These are phyloP conservation scores for Pichia ethanolica DNA, from an alignment of 805 yeast genomes.

Conservation along the genomic window DNA sequence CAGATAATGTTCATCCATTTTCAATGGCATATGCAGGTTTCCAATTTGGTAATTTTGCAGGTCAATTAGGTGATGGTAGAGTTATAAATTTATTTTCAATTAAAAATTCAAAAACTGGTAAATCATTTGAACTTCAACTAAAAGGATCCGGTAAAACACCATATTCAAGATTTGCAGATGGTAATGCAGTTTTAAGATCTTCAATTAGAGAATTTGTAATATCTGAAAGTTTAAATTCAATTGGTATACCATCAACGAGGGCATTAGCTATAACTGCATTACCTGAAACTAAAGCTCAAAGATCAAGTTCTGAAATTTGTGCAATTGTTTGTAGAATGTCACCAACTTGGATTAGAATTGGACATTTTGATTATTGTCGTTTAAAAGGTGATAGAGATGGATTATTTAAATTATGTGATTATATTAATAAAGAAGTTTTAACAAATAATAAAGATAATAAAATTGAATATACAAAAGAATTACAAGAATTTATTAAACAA, in stretches of 20 bases:
- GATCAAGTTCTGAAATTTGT: conserved; percentile 68
- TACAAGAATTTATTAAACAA: conserved; percentile 21
- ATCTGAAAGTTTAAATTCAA: conserved; percentile 70
- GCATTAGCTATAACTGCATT: conserved; percentile 66
- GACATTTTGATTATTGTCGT: conserved; percentile 78
- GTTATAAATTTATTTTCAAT: conserved; percentile 76
- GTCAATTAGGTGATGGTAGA: conserved; percentile 95
- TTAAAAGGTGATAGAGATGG: conserved; percentile 64
- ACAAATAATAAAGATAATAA: conserved; percentile 13
- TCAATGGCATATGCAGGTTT: conserved; percentile 92
- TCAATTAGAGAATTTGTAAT: conserved; percentile 82
- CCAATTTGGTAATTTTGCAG: conserved; percentile 95
- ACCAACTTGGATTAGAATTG: conserved; percentile 79
- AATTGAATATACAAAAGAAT: conserved; percentile 18
- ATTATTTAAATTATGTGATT: conserved; percentile 58
- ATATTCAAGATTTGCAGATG: conserved; percentile 91
- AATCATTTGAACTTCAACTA: conserved; percentile 61
- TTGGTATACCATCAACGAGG: conserved; percentile 83
- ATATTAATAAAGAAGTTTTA: conserved; percentile 60
- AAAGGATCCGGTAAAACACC: conserved; percentile 94
- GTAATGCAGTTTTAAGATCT: conserved; percentile 86
- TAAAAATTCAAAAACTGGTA: conserved; percentile 32
- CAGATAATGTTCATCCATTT: conserved; percentile 52
- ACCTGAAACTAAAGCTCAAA: conserved; percentile 70
- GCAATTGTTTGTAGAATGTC: conserved; percentile 84